Conservation (phyloP, 805 yeast genomes). For the Monosporozyma yasuniensis region DNA sequence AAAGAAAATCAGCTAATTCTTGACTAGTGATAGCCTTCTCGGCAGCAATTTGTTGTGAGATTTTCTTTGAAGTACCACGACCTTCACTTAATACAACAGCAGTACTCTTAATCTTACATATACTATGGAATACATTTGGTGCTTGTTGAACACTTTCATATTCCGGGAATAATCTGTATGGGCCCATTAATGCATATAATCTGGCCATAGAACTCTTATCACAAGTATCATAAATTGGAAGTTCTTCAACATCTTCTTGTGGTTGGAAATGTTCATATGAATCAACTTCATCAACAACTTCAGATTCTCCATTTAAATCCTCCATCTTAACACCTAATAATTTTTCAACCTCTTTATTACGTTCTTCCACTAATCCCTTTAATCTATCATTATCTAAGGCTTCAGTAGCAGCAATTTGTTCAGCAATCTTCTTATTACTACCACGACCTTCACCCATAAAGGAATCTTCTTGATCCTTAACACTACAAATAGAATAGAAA, state of each 20-base stretch:
- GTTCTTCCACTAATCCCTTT: too few species aligned
- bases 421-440: conserved; percentile 10
- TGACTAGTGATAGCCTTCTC: conserved; percentile 4
- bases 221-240: conserved; percentile 3
- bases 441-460: conserved; percentile 12
- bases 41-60: conserved; percentile 16
- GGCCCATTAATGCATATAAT: conserved; percentile 10
- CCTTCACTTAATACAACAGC: conserved; percentile 13
- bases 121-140: conserved; percentile 5
- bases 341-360: neutral
- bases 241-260: neutral
- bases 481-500: conserved; percentile 8
- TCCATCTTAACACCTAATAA: neutral
- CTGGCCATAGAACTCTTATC: conserved; percentile 9
- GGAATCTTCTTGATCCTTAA: conserved; percentile 6
- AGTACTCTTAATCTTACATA: conserved; percentile 11
- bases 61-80: conserved; percentile 12
- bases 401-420: conserved; percentile 11
- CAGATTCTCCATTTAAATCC: neutral
- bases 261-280: conserved; percentile 2
- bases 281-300: neutral
- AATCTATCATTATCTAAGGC: conserved; percentile 2
- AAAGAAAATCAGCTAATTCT: neutral
- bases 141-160: conserved; percentile 6
- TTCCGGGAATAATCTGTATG: conserved; percentile 9